Evolutionary conservation across 2,329 filamentous ascomycete genomes (phyloP), one percentile per base, ranked within the genome.

Genomic region (Beauveria sp.): DNA sequence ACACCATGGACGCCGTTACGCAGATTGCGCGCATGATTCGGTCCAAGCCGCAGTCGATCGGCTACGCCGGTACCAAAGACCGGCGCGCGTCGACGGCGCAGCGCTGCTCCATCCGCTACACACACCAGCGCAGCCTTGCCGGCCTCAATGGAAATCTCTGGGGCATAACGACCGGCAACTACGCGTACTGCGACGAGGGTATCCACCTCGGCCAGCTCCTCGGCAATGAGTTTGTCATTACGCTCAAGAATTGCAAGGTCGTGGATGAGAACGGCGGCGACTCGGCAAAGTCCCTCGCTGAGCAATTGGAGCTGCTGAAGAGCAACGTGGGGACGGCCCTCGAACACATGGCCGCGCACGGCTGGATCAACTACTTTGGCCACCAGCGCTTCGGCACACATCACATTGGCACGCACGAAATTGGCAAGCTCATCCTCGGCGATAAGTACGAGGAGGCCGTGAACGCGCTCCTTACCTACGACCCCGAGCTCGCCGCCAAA

Each of bases 321-420:
- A 59, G 65, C 28, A 71, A 81, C 43, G 78, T 86, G 10, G 79
- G 79, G 61, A 72, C 80, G 16, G 80, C 90, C 1, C 77, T 96
- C 55, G 77, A 82, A 47, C 84, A 87, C 64, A 84, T 97, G 66
- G 79, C 82, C 59, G 76, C 85, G 48, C 82, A 87, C 50, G 94
- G 94, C 3, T 99, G 96, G 79, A 87, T 99, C 75, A 99, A 99
- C 75, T 99, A 97, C 77, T 99, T 92, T 70, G 94, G 94, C 9
- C 85, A 97, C n/a, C 94, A 99, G 75, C 87, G 94, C 26, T 99
- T 99, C 68, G 94, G 94, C 30, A 93, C 92, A 0, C 93, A 94
- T 73, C 79, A 85, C 30, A 88, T 90, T 14, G 89, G 92, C 40
- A 99, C 94, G 0, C 91, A 97, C 69, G 83, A 87, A 46, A 79